Percentiles rank a stretch among this genome's conserved stretches.
Evolutionary conservation across 768 basidiomycete species (phyloP).

Genomic region (Ramaria sp.): DNA sequence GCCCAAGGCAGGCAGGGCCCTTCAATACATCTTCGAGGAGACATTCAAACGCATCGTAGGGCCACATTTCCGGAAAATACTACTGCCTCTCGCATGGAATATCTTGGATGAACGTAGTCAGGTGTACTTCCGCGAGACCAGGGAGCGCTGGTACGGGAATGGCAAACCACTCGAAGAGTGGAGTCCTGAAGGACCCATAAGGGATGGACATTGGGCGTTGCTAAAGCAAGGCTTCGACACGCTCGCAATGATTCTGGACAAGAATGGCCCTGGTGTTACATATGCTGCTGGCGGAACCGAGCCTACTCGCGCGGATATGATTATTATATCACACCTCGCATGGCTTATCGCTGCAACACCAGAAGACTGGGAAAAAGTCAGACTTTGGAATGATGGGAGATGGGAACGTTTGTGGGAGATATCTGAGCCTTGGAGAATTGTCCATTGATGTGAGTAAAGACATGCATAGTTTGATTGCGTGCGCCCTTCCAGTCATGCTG

Average conservation of each 20-base stretch:
- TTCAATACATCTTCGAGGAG: slow-evolving; percentile 62
- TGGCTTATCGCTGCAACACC: slow-evolving; percentile 68
- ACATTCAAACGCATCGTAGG: slow-evolving; percentile 56
- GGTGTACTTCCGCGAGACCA: slow-evolving; percentile 33
- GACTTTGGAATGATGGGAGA: slow-evolving; percentile 58
- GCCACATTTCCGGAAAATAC: slow-evolving; percentile 62
- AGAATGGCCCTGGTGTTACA: slow-evolving; percentile 29
- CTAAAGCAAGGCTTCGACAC: slow-evolving; percentile 53
- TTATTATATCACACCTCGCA: slow-evolving; percentile 57
- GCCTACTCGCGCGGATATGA: slow-evolving; percentile 68
- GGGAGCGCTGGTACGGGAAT: slow-evolving; percentile 22
- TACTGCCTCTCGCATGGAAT: slow-evolving; percentile 58
- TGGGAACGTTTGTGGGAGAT: slow-evolving; percentile 51
- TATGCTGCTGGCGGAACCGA: slow-evolving; percentile 54
- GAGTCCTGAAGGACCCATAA: slow-evolving; percentile 19
- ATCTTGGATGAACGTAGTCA: slow-evolving; percentile 46
- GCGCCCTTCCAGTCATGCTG: too few relatives aligned
- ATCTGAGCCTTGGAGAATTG: not conserved
- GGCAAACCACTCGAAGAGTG: slow-evolving; percentile 25
- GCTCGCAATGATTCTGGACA: slow-evolving; percentile 54
- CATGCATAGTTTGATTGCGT: not conserved
- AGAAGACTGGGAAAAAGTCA: slow-evolving; percentile 51
- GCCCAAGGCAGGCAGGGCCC: slow-evolving; percentile 58
- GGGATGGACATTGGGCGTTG: slow-evolving; percentile 18
- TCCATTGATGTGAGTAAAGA: not conserved